Evolutionary conservation across 2,329 filamentous ascomycete genomes (phyloP).

Genomic region (Knufia fluminis): DNA sequence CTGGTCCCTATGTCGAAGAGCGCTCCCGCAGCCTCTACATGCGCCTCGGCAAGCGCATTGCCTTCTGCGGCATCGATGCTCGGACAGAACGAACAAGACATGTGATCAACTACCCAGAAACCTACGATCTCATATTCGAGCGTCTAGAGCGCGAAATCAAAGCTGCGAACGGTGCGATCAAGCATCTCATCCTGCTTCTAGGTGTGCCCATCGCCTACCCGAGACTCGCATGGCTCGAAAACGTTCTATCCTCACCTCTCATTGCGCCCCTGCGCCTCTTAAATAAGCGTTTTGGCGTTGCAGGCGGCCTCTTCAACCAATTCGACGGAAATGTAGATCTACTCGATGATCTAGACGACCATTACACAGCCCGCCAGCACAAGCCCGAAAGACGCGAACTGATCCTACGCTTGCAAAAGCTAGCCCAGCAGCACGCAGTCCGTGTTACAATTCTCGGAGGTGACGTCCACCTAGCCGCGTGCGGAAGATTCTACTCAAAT

Average conservation of each 20-base stretch:
- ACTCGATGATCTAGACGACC: constrained; percentile 56
- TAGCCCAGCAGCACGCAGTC: constrained; percentile 46
- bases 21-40: constrained; percentile 53
- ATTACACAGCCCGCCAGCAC: constrained; percentile 84
- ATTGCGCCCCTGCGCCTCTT: constrained; percentile 83
- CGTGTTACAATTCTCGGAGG: constrained; percentile 55
- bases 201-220: constrained; percentile 63
- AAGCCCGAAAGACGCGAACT: constrained; percentile 76
- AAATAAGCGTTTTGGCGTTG: constrained; percentile 81
- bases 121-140: constrained; percentile 53
- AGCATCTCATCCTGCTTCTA: constrained; percentile 53
- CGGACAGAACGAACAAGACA: constrained; percentile 73
- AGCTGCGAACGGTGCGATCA: constrained; percentile 46
- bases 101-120: constrained; percentile 74
- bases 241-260: constrained; percentile 74
- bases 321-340: constrained; percentile 71
- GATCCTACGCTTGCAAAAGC: constrained; percentile 53
- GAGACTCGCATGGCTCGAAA: constrained; percentile 92
- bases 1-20: constrained; percentile 59
- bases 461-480: constrained; percentile 54
- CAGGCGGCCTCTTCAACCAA: constrained; percentile 79
- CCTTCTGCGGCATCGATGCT: constrained; percentile 52
- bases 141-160: constrained; percentile 45
- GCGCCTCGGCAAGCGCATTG: constrained; percentile 56
- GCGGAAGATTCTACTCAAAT: constrained; percentile 57